Percentiles rank a stretch among this genome's conserved stretches.
Conservation (phyloP, 2,329 filamentous ascomycete species). For the Alternaria longipes region DNA sequence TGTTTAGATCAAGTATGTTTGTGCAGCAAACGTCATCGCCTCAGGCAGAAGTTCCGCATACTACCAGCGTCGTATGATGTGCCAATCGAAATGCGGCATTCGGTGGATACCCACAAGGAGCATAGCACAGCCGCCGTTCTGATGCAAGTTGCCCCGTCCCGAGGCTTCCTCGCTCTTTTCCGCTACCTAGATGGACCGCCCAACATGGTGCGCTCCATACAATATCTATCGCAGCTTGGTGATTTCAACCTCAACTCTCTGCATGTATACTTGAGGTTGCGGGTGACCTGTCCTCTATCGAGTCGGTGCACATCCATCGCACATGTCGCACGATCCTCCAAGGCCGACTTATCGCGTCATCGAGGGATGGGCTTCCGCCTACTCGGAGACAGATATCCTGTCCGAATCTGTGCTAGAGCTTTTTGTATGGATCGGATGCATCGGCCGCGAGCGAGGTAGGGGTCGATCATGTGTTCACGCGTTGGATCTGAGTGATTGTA, state of each 20-base stretch:
- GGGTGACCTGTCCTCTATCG: not conserved
- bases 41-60: not conserved
- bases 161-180: conserved; percentile 3
- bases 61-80: not conserved
- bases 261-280: not conserved
- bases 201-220: conserved; percentile 6
- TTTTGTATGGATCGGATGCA: not conserved
- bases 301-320: not conserved
- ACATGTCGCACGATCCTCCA: not conserved
- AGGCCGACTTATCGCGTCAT: not conserved
- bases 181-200: conserved; percentile 1
- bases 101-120: not conserved
- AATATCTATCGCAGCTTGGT: not conserved
- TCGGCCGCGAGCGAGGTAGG: not conserved
- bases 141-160: not conserved
- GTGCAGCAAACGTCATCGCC: not conserved
- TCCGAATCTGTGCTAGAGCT: not conserved
- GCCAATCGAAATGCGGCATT: not conserved
- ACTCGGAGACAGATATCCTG: not conserved
- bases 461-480: not conserved
- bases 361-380: not conserved
- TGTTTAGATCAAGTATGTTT: not conserved
- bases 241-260: not conserved
- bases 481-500: not conserved
- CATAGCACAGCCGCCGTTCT: not conserved